phyloP scores from a whole-genome alignment of 768 basidiomycete genomes.

The Russula virescens region DNA sequence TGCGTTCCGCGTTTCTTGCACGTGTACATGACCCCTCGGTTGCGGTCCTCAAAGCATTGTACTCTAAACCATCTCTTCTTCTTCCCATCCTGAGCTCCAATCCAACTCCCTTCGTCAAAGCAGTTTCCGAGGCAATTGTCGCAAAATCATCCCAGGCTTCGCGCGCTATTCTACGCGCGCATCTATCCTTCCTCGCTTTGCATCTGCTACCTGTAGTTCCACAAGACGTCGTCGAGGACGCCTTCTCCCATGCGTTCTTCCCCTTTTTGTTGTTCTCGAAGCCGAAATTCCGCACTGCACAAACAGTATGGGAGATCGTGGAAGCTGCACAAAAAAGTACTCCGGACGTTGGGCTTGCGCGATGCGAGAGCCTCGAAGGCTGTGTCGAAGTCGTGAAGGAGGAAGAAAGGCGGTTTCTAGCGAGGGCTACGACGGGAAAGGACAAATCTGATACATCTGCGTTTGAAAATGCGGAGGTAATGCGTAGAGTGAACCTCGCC shows the following conservation, averaged over 20 bases:
- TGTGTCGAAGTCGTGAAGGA: conserved; percentile 43
- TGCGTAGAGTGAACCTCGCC: conserved; percentile 47
- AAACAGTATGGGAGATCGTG: conserved; percentile 71
- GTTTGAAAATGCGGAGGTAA: conserved; percentile 36
- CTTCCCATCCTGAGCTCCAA: conserved; percentile 42
- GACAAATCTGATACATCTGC: conserved; percentile 13
- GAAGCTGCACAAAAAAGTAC: conserved; percentile 30
- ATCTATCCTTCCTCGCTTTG: conserved; percentile 50
- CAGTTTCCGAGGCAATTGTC: conserved; percentile 36
- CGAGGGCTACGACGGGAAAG: conserved; percentile 30
- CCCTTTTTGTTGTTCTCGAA: conserved; percentile 73
- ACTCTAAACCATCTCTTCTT: conserved; percentile 44
- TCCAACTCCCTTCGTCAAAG: conserved; percentile 41
- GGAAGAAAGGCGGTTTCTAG: conserved; percentile 30
- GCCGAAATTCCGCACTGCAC: conserved; percentile 56
- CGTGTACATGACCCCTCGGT: conserved; percentile 61
- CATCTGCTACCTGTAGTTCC: conserved; percentile 38
- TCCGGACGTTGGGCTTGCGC: conserved; percentile 21
- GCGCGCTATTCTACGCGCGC: conserved; percentile 52
- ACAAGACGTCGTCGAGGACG: conserved; percentile 16
- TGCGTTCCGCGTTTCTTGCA: conserved; percentile 58
- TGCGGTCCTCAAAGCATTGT: conserved; percentile 62
- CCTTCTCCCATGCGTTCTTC: conserved; percentile 55
- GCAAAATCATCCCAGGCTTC: conserved; percentile 26
- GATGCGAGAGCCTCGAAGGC: conserved; percentile 49